Conservation (phyloP, 83 land plant genomes). For the Thuja plicata region DNA sequence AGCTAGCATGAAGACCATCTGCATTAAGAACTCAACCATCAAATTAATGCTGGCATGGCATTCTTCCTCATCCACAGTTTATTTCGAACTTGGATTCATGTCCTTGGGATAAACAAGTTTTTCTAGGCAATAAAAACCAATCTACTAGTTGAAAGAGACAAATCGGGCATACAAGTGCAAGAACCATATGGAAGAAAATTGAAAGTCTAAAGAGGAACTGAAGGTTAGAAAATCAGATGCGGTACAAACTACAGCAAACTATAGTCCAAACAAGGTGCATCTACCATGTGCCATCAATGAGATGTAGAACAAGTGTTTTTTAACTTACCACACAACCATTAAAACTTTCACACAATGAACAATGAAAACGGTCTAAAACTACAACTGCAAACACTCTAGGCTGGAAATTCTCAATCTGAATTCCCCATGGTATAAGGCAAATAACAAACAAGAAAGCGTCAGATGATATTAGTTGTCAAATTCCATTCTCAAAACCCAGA, state of each 20-base stretch:
- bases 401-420: background rate
- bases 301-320: background rate
- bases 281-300: background rate
- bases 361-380: background rate
- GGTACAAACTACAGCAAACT: background rate
- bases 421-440: background rate
- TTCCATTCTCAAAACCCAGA: background rate
- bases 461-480: background rate
- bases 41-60: too few species aligned
- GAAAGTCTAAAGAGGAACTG: too few species aligned
- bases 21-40: too few species aligned
- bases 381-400: background rate
- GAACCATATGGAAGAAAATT: too few species aligned
- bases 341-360: background rate
- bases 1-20: too few species aligned
- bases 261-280: background rate
- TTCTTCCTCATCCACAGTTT: too few species aligned
- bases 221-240: too few species aligned
- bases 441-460: background rate
- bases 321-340: background rate
- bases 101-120: too few species aligned
- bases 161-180: too few species aligned
- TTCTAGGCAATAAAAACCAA: too few species aligned
- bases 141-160: too few species aligned
- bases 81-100: too few species aligned